Base-by-base conservation (phyloP, 176 grass and related monocot genomes). In the Musa itinerans region DNA sequence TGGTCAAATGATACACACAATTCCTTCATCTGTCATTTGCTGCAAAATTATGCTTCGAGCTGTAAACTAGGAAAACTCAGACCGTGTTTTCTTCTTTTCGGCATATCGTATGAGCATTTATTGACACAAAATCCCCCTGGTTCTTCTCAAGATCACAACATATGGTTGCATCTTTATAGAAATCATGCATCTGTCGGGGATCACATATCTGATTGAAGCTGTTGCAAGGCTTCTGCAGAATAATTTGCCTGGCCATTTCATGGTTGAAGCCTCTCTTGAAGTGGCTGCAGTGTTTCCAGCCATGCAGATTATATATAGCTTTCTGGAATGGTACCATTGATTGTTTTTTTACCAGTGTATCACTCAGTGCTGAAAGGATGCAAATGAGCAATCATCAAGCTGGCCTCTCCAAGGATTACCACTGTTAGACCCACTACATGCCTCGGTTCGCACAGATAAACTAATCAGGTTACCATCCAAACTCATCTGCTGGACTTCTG, bases 401-500 rank as follows among this genome's bases (percentile, higher is more conserved):
- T 78, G 69, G 54, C 82, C 90, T 63, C 86, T 88, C 96, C 96
- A 99, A 15, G 63, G 81, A 71, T 92, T 91, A 66, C 84, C 96
- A 52, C 89, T 86, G 73, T 92, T 92, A 14, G 96, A 89, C 52
- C 84, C 96, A 29, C 96, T 99, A 77, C 91, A 94, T 10, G 91
- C 85, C 84, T 99, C 85, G 50, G 83, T 81, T 74, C 93, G 86
- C 22, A 87, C 25, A 73, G 96, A 91, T 74, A 99, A 74, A 58
- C 84, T 83, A 48, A 86, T 88, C n/a, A 99, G 73, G 81, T 99
- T 91, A 7, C 84, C 96, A 79, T 99, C 89, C 81, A 99, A 86
- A 68, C 91, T 99, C 91, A 99, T 99, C 65, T 99, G 96, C 63
- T 95, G 96, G 74, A 99, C 96, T 79, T 99, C 96, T 43, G n/a